Evolutionary conservation across 2,329 filamentous ascomycete genomes (phyloP).

Genomic region (Cercospora sp.): DNA sequence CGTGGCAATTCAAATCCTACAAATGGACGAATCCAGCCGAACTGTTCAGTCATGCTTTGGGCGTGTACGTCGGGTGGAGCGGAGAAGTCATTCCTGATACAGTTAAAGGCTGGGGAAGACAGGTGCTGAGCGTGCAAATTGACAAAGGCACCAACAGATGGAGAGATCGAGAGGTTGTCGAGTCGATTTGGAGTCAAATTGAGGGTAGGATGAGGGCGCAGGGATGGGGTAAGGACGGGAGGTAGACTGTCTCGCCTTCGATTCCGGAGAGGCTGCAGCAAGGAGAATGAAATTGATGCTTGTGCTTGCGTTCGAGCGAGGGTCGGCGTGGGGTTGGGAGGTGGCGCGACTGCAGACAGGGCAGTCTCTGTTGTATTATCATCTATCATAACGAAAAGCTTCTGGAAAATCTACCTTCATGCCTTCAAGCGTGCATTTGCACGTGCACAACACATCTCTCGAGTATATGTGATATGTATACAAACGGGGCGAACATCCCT

Average conservation of each 20-base stretch:
- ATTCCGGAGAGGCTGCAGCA: background rate
- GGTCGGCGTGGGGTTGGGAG: background rate
- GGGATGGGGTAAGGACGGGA: conserved; percentile 74
- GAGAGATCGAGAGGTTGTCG: conserved; percentile 89
- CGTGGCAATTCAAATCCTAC: conserved; percentile 98
- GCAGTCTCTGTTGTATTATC: background rate
- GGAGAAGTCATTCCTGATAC: conserved; percentile 77
- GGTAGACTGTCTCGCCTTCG: background rate
- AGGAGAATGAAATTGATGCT: background rate
- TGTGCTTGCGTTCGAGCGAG: background rate
- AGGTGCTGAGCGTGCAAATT: conserved; percentile 75
- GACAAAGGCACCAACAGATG: conserved; percentile 71
- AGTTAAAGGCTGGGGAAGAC: conserved; percentile 81
- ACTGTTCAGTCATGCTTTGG: conserved; percentile 83
- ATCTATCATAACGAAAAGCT: background rate
- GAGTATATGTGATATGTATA: background rate
- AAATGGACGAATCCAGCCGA: conserved; percentile 90
- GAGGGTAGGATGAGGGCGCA: conserved; percentile 83
- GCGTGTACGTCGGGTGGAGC: conserved; percentile 88
- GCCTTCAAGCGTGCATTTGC: background rate
- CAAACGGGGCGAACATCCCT: background rate
- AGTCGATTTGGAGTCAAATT: conserved; percentile 86
- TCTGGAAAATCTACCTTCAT: background rate
- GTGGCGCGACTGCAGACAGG: background rate
- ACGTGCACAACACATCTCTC: background rate